These are phyloP conservation scores for Globisporangium nagaii DNA, from an alignment of 352 stramenopile species.

Conservation along the genomic window DNA sequence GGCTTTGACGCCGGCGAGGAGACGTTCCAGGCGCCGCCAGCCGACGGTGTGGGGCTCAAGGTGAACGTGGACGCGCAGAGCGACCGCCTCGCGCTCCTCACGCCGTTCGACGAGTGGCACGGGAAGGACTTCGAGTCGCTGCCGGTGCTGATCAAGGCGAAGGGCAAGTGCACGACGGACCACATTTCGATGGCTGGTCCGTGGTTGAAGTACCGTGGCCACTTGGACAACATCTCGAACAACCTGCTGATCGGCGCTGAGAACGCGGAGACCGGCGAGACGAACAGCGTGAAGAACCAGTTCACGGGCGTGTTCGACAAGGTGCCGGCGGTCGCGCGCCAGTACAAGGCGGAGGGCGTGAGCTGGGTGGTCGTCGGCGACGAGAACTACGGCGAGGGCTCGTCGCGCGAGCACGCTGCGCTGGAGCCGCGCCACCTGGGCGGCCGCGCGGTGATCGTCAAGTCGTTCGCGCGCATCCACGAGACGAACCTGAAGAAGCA, in stretches of 20 bases:
- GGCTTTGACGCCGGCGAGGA: constrained; percentile 90
- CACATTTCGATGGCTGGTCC: constrained; percentile 93
- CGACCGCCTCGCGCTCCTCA: constrained; percentile 84
- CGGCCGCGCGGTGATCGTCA: constrained; percentile 88
- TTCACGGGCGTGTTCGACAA: constrained; percentile 85
- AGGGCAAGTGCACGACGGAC: constrained; percentile 95
- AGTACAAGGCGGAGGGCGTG: constrained; percentile 89
- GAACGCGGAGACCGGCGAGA: constrained; percentile 91
- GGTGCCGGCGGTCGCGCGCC: constrained; percentile 82
- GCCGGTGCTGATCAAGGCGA: constrained; percentile 92
- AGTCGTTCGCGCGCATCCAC: constrained; percentile 93
- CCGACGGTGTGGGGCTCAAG: constrained; percentile 50
- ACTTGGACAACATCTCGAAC: constrained; percentile 95
- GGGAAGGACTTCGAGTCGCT: constrained; percentile 86
- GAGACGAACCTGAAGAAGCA: constrained; percentile 97
- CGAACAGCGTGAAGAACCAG: constrained; percentile 90
- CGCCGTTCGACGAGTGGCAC: constrained; percentile 86
- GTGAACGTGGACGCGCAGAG: constrained; percentile 82
- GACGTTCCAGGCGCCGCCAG: constrained; percentile 88
- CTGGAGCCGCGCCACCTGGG: constrained; percentile 90
- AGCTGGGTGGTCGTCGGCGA: constrained; percentile 92
- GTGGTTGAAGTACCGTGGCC: constrained; percentile 93
- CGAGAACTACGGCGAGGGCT: constrained; percentile 94
- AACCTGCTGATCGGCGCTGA: constrained; percentile 92
- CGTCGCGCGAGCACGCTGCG: constrained; percentile 89